Evolutionary conservation across 108 stramenopile species (phyloP).

Genomic region (Pseudonitzschia delicatissima): DNA sequence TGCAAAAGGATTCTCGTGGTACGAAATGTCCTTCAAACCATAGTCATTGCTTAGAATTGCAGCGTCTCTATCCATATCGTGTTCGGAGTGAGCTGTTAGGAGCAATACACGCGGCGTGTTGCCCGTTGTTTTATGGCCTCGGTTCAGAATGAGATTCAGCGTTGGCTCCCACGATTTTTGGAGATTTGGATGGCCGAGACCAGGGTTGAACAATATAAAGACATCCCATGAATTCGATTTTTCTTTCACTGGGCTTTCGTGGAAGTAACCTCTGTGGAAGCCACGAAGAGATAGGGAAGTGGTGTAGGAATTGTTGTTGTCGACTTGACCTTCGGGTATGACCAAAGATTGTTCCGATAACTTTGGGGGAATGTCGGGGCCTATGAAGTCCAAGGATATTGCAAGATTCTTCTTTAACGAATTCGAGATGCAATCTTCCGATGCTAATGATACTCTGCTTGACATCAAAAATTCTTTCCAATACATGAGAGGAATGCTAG

Average conservation of each 20-base stretch:
- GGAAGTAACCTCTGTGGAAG: slow-evolving; percentile 31
- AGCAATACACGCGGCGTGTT: slow-evolving; percentile 27
- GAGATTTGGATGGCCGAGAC: slow-evolving; percentile 81
- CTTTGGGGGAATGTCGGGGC: slow-evolving; percentile 65
- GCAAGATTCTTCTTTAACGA: background rate
- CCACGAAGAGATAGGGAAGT: slow-evolving; percentile 15
- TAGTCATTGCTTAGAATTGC: slow-evolving; percentile 30
- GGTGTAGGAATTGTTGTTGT: too few species aligned
- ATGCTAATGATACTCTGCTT: background rate
- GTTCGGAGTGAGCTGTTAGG: slow-evolving; percentile 71
- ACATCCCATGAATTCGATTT: slow-evolving; percentile 37
- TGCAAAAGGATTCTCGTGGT: slow-evolving; percentile 64
- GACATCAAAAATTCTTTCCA: slow-evolving; percentile 73
- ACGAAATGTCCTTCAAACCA: slow-evolving; percentile 28
- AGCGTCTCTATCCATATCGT: slow-evolving; percentile 58
- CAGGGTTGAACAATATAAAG: slow-evolving; percentile 84
- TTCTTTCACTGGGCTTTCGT: slow-evolving; percentile 17
- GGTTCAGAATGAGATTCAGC: slow-evolving; percentile 36
- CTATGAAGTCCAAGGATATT: slow-evolving; percentile 67
- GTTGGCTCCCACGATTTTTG: slow-evolving; percentile 64
- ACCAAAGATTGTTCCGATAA: background rate
- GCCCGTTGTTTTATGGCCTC: slow-evolving; percentile 26
- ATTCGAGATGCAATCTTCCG: background rate
- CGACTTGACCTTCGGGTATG: slow-evolving; percentile 3
- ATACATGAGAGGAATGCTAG: slow-evolving; percentile 71